phyloP scores from a whole-genome alignment of 352 stramenopile species.

The Phytopythium oedochilum region DNA sequence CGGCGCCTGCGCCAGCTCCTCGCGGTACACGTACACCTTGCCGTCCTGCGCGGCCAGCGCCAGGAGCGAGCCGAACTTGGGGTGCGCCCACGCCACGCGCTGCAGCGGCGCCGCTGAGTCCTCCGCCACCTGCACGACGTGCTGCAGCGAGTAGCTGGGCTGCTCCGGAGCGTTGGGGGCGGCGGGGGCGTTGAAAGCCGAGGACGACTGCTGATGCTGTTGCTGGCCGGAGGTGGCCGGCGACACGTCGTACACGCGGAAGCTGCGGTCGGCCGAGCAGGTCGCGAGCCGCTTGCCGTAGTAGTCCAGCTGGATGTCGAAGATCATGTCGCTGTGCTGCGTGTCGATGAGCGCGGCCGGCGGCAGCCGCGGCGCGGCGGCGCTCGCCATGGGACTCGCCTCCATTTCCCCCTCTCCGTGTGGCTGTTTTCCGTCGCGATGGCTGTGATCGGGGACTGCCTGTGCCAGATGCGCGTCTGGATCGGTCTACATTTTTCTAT shows the following conservation, averaged over 20 bases:
- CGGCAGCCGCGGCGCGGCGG: constrained; percentile 16
- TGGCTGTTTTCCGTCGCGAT: too few species aligned
- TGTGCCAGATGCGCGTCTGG: background rate
- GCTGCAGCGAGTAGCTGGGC: constrained; percentile 27
- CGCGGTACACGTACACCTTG: constrained; percentile 83
- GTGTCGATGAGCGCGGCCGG: constrained; percentile 73
- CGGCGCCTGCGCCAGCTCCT: constrained; percentile 54
- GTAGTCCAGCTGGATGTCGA: constrained; percentile 88
- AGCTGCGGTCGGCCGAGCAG: constrained; percentile 79
- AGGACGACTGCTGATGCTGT: too few species aligned
- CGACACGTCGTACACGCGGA: constrained; percentile 81
- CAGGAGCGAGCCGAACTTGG: constrained; percentile 79
- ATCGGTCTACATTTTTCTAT: background rate
- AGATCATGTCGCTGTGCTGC: constrained; percentile 87
- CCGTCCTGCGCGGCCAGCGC: constrained; percentile 77
- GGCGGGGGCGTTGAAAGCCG: too few species aligned
- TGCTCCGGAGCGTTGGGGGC: too few species aligned
- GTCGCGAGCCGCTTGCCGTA: constrained; percentile 82
- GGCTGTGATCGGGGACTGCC: too few species aligned
- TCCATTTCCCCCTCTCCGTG: too few species aligned
- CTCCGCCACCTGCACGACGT: constrained; percentile 54
- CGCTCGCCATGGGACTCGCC: constrained; percentile 5
- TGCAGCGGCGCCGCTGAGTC: constrained; percentile 70
- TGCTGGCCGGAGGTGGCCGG: constrained; percentile 26
- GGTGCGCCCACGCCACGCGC: constrained; percentile 81